Conservation (phyloP, 805 yeast species). For the Naumovozyma castellii region DNA sequence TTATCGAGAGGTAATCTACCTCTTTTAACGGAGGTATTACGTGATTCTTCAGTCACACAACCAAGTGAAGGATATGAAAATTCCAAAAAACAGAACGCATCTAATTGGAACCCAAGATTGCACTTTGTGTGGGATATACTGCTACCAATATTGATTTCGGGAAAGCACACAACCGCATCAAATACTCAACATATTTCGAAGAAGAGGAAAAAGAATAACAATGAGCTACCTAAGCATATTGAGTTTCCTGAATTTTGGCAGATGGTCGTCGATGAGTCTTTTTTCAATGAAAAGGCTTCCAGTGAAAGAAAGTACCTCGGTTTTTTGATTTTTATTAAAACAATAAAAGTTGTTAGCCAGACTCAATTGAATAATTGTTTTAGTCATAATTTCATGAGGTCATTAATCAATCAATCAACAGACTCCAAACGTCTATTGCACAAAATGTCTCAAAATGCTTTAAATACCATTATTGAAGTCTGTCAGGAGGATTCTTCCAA, state of each 20-base stretch:
- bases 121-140: constrained; percentile 71
- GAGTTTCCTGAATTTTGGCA: constrained; percentile 67
- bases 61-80: constrained; percentile 13
- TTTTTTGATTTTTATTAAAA: constrained; percentile 54
- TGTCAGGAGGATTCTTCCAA: constrained; percentile 30
- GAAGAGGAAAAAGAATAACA: constrained; percentile 36
- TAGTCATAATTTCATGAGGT: constrained; percentile 59
- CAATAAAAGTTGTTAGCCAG: constrained; percentile 28
- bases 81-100: constrained; percentile 37
- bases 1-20: constrained; percentile 59
- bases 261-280: constrained; percentile 65
- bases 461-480: constrained; percentile 35
- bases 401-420: constrained; percentile 66
- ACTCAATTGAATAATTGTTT: constrained; percentile 30
- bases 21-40: constrained; percentile 50
- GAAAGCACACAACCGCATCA: constrained; percentile 9
- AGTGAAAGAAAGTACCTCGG: constrained; percentile 84
- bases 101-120: constrained; percentile 64
- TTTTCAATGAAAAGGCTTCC: constrained; percentile 68
- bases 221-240: constrained; percentile 26
- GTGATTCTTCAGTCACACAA: constrained; percentile 38
- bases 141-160: constrained; percentile 34
- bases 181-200: constrained; percentile 6
- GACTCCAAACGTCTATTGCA: constrained; percentile 56
- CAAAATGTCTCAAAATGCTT: constrained; percentile 50